Conservation (phyloP, 2,329 filamentous ascomycete species). For the Cytospora schulzeri region DNA sequence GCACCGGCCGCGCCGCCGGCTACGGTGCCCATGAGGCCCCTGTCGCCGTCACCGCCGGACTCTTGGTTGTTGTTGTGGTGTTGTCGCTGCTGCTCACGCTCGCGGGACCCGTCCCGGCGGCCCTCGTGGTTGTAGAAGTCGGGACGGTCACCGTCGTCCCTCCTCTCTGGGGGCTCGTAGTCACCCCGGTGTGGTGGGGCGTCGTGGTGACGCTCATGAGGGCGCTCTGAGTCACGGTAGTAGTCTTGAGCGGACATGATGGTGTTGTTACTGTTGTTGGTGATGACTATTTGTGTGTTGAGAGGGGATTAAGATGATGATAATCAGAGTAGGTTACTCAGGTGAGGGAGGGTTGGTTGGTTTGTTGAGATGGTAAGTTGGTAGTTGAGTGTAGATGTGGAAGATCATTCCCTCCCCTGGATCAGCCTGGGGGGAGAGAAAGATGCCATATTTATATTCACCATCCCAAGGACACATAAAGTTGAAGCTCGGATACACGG, state of each 20-base stretch:
- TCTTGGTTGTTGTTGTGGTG: background rate
- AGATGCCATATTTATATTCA: background rate
- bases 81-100: background rate
- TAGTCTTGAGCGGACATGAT: conserved; percentile 18
- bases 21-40: conserved; percentile 44
- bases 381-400: background rate
- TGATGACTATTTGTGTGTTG: background rate
- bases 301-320: background rate
- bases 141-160: conserved; percentile 11
- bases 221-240: conserved; percentile 16
- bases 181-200: conserved; percentile 13
- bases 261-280: background rate
- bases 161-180: conserved; percentile 9
- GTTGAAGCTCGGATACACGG: background rate
- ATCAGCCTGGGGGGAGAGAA: background rate
- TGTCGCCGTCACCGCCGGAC: conserved; percentile 40
- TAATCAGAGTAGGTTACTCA: background rate
- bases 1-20: conserved; percentile 45
- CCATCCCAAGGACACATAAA: background rate
- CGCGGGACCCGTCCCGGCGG: background rate
- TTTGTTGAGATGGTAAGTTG: background rate
- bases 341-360: too few species aligned
- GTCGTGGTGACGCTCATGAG: conserved; percentile 14
- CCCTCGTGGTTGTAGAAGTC: conserved; percentile 24
- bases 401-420: background rate